These are phyloP conservation scores for Phytophthora pinifolia DNA, from an alignment of 352 stramenopile species.

Conservation along the genomic window DNA sequence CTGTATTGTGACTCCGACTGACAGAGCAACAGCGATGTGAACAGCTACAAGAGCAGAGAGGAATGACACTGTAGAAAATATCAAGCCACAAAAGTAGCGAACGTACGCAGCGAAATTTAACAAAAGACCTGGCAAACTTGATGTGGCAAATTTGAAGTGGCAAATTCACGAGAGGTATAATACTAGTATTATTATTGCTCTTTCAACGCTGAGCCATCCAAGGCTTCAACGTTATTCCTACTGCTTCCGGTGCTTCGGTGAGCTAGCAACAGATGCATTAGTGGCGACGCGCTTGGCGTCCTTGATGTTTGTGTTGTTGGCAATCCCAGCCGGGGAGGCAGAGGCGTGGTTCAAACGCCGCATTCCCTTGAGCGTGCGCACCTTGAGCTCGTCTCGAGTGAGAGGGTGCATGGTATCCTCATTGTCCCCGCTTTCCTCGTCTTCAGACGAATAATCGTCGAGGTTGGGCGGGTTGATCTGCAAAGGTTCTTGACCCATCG, in stretches of 20 bases:
- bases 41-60: not conserved
- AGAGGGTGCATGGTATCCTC: conserved; percentile 88
- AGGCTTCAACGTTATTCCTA: too few relatives aligned
- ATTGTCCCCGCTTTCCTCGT: conserved; percentile 85
- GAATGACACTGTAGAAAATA: conserved; percentile 1
- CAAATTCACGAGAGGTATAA: too few relatives aligned
- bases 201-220: too few relatives aligned
- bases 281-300: conserved; percentile 16
- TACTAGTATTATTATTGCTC: too few relatives aligned
- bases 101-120: not conserved
- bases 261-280: conserved; percentile 16
- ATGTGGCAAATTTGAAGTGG: too few relatives aligned
- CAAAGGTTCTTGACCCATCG: conserved; percentile 89
- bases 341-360: conserved; percentile 56
- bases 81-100: not conserved
- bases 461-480: conserved; percentile 94
- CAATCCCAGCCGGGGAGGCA: conserved; percentile 13
- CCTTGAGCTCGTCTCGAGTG: conserved; percentile 91
- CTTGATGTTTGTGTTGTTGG: conserved; percentile 21
- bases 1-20: conserved; percentile 66
- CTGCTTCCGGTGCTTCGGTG: conserved; percentile 26
- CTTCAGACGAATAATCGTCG: conserved; percentile 94
- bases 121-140: not conserved
- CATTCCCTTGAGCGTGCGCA: conserved; percentile 86
- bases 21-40: conserved; percentile 9